Conservation (phyloP, 2,329 filamentous ascomycete species). For the Neospermospora avenae region DNA sequence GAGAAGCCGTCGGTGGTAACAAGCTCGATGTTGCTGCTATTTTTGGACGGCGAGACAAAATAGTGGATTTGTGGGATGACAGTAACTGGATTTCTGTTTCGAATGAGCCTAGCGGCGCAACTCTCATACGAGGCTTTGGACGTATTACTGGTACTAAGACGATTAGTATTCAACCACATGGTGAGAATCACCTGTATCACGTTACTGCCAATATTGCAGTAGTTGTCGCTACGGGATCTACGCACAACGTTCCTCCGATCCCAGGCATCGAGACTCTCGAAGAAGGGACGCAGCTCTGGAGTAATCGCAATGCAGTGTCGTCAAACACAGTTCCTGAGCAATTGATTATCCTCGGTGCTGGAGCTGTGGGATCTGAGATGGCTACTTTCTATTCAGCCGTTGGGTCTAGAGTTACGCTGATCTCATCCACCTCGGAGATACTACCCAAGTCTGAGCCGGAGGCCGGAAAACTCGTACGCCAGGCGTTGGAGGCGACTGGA, state of each 20-base stretch:
- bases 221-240: background rate
- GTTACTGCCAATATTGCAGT: background rate
- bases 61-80: conserved; percentile 9
- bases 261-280: background rate
- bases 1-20: conserved; percentile 4
- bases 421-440: conserved; percentile 11
- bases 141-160: conserved; percentile 1
- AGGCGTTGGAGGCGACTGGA: conserved; percentile 6
- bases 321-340: conserved; percentile 10
- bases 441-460: conserved; percentile 13
- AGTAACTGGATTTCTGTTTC: background rate
- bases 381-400: conserved; percentile 11
- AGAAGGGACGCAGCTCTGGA: conserved; percentile 11
- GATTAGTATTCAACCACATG: background rate
- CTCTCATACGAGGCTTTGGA: conserved; percentile 12
- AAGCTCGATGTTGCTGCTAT: conserved; percentile 9
- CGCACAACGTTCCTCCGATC: background rate
- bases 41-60: conserved; percentile 12
- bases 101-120: conserved; percentile 6
- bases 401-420: conserved; percentile 13
- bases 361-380: conserved; percentile 17
- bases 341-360: conserved; percentile 15
- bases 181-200: background rate
- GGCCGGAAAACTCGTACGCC: conserved; percentile 8
- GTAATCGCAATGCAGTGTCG: conserved; percentile 6